Conservation (phyloP, 2,329 filamentous ascomycete species). For the Paraphoma sp. region DNA sequence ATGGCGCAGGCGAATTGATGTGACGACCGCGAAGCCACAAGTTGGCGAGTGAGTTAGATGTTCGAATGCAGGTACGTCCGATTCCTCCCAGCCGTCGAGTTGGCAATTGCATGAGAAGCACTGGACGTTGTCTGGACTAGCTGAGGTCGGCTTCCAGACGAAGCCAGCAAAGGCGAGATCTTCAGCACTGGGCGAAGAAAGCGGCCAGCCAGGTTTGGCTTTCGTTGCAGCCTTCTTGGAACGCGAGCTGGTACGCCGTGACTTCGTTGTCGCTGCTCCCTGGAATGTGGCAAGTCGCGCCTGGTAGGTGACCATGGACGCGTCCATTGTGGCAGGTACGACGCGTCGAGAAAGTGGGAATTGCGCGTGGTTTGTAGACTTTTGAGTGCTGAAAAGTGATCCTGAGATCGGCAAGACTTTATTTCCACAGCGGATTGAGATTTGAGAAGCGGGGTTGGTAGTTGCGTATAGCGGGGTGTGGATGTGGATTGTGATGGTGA, state of each 20-base stretch:
- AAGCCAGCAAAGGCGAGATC: constrained; percentile 91
- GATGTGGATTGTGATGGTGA: constrained; percentile 15
- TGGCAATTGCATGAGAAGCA: constrained; percentile 88
- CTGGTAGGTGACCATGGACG: constrained; percentile 67
- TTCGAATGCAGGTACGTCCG: constrained; percentile 82
- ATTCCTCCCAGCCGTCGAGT: constrained; percentile 89
- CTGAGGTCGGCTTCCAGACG: constrained; percentile 78
- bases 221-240: constrained; percentile 59
- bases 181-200: constrained; percentile 69
- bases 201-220: constrained; percentile 71
- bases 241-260: constrained; percentile 72
- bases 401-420: neutral
- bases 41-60: constrained; percentile 82
- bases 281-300: constrained; percentile 84
- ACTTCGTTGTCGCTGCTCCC: constrained; percentile 65
- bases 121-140: constrained; percentile 83
- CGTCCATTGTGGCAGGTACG: constrained; percentile 29
- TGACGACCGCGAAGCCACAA: constrained; percentile 84
- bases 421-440: neutral
- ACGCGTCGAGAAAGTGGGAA: neutral
- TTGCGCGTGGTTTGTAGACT: neutral
- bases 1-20: constrained; percentile 62
- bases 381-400: neutral
- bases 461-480: constrained; percentile 8
- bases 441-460: constrained; percentile 4